phyloP scores from a whole-genome alignment of 495 filamentous ascomycete species.

The Aspergillus baeticus region DNA sequence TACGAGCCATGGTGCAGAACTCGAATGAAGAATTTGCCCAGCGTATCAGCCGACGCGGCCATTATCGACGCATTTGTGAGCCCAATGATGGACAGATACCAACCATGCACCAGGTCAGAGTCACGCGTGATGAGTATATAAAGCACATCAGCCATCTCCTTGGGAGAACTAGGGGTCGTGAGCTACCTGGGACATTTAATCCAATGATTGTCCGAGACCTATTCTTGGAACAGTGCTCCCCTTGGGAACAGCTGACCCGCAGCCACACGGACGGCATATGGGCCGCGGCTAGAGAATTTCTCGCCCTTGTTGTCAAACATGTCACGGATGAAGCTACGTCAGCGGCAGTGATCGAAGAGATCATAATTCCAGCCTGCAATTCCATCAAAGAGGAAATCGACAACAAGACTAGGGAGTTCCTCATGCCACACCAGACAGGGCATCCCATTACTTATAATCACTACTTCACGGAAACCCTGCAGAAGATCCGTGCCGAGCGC shows the following conservation, averaged over 20 bases:
- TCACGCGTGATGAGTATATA: constrained; percentile 39
- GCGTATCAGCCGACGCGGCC: constrained; percentile 44
- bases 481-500: constrained; percentile 36
- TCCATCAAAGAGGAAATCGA: constrained; percentile 21
- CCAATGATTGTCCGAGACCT: constrained; percentile 49
- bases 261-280: constrained; percentile 34
- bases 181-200: constrained; percentile 54
- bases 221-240: constrained; percentile 46
- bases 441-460: constrained; percentile 60
- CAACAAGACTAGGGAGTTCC: constrained; percentile 23
- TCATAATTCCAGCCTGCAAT: constrained; percentile 38
- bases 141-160: constrained; percentile 39
- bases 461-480: constrained; percentile 49
- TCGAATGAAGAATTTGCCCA: constrained; percentile 52
- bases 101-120: constrained; percentile 16
- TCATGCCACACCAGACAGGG: constrained; percentile 22
- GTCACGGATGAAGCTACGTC: constrained; percentile 39
- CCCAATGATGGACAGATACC: not conserved
- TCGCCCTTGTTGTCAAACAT: constrained; percentile 28
- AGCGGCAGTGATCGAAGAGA: too few relatives aligned
- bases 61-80: constrained; percentile 26
- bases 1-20: constrained; percentile 61
- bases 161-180: constrained; percentile 38
- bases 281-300: constrained; percentile 37
- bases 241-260: constrained; percentile 44